A percentile compares a stretch with the other conserved stretches of the same genome.
Evolutionary conservation across 164 flowering plant species (phyloP).

Genomic region (Cinnamomum micranthum): DNA sequence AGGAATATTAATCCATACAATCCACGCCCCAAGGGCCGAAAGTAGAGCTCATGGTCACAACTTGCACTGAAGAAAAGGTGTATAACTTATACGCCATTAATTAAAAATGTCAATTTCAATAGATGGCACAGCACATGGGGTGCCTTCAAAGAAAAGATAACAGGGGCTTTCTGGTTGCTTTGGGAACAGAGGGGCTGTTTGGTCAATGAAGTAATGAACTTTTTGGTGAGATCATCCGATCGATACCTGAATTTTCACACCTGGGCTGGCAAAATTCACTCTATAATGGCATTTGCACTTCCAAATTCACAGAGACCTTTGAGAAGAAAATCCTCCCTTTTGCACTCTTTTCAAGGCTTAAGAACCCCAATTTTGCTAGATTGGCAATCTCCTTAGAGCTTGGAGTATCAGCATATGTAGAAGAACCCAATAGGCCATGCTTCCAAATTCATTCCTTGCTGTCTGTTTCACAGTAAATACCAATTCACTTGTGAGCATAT

Average conservation of each 20-base stretch:
- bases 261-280: neutral
- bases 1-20: neutral
- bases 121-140: neutral
- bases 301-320: neutral
- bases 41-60: neutral
- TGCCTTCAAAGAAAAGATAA: constrained; percentile 2
- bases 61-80: neutral
- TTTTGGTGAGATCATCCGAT: neutral
- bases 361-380: neutral
- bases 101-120: neutral
- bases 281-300: neutral
- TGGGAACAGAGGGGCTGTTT: neutral
- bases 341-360: neutral
- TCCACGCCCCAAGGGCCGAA: neutral
- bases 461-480: constrained; percentile 42
- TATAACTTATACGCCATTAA: neutral
- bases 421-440: constrained; percentile 51
- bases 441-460: constrained; percentile 35
- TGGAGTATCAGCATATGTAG: constrained; percentile 46
- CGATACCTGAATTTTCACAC: neutral
- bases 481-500: neutral
- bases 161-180: neutral
- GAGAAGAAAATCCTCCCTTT: neutral
- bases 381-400: constrained; percentile 17
- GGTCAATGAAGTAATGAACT: neutral